A percentile compares a stretch with the other conserved stretches of the same genome.
Evolutionary conservation across 345 rosid genomes (phyloP).

Genomic region (Geranium brycei): DNA sequence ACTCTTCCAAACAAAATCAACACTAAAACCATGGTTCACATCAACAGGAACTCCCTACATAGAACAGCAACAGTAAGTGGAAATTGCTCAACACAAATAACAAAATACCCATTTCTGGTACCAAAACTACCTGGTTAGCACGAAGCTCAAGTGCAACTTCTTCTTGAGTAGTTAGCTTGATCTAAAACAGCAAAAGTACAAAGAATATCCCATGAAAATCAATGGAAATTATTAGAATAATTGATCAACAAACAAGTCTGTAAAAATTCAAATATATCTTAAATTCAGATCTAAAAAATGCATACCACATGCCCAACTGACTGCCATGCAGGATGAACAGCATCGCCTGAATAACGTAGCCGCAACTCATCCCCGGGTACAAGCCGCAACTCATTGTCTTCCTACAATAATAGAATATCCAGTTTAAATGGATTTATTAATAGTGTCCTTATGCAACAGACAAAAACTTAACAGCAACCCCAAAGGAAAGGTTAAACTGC

Average conservation of each 20-base stretch:
- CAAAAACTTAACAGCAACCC: neutral
- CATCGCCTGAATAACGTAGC: slow-evolving; percentile 92
- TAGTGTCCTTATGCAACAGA: neutral
- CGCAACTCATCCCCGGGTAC: slow-evolving; percentile 98
- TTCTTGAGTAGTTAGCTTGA: slow-evolving; percentile 94
- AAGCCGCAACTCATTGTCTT: slow-evolving; percentile 92
- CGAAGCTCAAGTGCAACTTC: slow-evolving; percentile 99
- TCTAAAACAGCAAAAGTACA: slow-evolving; percentile 26
- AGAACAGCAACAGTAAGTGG: slow-evolving; percentile 10
- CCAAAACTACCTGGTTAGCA: slow-evolving; percentile 69
- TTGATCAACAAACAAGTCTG: neutral
- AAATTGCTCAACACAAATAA: slow-evolving; percentile 2
- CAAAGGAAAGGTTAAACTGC: neutral
- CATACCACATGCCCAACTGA: slow-evolving; percentile 99
- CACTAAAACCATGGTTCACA: slow-evolving; percentile 85
- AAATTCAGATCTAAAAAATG: neutral
- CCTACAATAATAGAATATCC: slow-evolving; percentile 33
- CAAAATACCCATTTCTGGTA: neutral
- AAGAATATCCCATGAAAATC: neutral
- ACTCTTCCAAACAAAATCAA: slow-evolving; percentile 99
- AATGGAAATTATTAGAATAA: neutral
- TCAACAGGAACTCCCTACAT: slow-evolving; percentile 91
- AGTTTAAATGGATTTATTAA: slow-evolving; percentile 5
- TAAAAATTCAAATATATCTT: neutral
- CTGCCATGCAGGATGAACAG: slow-evolving; percentile 96